Conservation (phyloP, 2,329 filamentous ascomycete species). For the Ophiostoma populinum region DNA sequence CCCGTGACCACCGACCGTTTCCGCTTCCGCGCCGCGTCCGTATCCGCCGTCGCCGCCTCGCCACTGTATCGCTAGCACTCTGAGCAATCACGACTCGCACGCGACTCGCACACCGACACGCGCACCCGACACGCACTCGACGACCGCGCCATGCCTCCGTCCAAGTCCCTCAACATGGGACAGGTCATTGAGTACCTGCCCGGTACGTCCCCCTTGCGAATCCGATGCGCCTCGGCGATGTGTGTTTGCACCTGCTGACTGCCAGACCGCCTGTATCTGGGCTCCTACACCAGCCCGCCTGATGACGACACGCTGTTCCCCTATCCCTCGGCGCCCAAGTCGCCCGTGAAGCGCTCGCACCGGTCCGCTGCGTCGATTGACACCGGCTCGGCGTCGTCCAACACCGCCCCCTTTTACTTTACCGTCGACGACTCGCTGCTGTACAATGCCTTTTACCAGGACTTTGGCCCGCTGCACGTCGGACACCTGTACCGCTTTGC, state of each 20-base stretch:
- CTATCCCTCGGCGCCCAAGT: slow-evolving; percentile 46
- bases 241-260: too few species aligned
- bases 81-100: too few species aligned
- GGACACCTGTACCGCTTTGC: slow-evolving; percentile 94
- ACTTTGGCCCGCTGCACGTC: slow-evolving; percentile 95
- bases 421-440: slow-evolving; percentile 81
- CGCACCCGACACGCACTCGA: too few species aligned
- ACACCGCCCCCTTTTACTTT: slow-evolving; percentile 75
- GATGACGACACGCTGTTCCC: slow-evolving; percentile 73
- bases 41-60: neutral
- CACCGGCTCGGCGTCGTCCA: neutral
- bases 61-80: neutral
- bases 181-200: slow-evolving; percentile 94
- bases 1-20: slow-evolving; percentile 1
- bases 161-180: slow-evolving; percentile 45
- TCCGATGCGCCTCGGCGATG: too few species aligned
- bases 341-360: slow-evolving; percentile 60
- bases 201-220: slow-evolving; percentile 37
- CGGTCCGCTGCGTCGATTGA: slow-evolving; percentile 35
- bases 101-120: slow-evolving; percentile 4
- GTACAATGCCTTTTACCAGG: slow-evolving; percentile 97
- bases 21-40: too few species aligned
- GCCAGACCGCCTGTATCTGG: slow-evolving; percentile 84
- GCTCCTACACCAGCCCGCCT: slow-evolving; percentile 72
- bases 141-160: slow-evolving; percentile 34